Conservation (phyloP, 2,329 filamentous ascomycete species). For the Thermothelomyces thermophilus region DNA sequence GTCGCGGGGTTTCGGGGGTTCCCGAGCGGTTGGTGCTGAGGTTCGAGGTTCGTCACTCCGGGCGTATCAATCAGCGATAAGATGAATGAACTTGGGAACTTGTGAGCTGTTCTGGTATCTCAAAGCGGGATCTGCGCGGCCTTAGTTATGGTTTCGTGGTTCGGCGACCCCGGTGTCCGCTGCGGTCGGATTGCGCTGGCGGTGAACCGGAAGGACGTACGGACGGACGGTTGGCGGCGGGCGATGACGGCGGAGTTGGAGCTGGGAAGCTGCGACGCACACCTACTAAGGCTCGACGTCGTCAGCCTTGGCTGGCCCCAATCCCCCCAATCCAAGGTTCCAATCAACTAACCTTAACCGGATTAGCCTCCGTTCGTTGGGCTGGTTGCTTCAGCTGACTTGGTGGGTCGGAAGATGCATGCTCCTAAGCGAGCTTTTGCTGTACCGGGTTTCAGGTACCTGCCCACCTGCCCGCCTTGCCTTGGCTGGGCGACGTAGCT, state of each 20-base stretch:
- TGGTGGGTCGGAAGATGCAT: not conserved
- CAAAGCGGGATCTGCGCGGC: not conserved
- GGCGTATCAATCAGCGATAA: not conserved
- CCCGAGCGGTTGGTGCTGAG: too few relatives aligned
- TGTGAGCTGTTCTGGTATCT: not conserved
- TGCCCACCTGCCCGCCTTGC: not conserved
- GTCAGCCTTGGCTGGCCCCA: constrained; percentile 17
- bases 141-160: too few relatives aligned
- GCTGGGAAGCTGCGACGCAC: constrained; percentile 14
- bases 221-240: constrained; percentile 9
- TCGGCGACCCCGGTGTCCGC: not conserved
- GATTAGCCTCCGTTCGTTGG: not conserved
- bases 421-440: constrained; percentile 8
- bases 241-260: constrained; percentile 13
- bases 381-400: not conserved
- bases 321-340: not conserved
- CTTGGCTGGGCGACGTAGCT: constrained; percentile 22
- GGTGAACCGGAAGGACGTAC: too few relatives aligned
- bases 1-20: not conserved
- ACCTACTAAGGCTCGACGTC: too few relatives aligned
- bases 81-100: not conserved
- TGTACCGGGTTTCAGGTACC: constrained; percentile 17
- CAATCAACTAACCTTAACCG: too few relatives aligned
- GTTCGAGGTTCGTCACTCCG: too few relatives aligned
- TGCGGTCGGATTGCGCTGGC: not conserved